Base-by-base conservation (phyloP, 495 filamentous ascomycete species). In the Talaromyces wortmannii region DNA sequence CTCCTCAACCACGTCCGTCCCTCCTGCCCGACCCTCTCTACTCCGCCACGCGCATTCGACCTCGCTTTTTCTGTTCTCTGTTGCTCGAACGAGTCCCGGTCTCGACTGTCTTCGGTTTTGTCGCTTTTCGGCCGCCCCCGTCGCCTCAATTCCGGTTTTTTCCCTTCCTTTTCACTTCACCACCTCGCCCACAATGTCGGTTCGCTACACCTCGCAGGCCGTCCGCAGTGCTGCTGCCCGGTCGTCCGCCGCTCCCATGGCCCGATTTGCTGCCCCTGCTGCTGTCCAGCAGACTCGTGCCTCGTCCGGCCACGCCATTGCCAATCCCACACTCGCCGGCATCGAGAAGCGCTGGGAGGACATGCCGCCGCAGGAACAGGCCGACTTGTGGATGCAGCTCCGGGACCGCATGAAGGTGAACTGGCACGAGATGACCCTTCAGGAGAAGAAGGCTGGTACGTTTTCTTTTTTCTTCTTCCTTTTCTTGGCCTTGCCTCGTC, bases 341-440 rank as follows among this genome's bases (percentile, higher is more conserved):
- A 97, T 98, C 68, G 94, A 98, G 85, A 97, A 96, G 89, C 80
- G 94, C 75, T 98, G 94, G 94, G 94, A 98, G 79, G 81, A 69
- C 55, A 89, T 98, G 89, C 91, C 91, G 40, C 90, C 92, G 55
- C 89, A 95, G 79, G 94, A 98, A 83, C 94, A 98, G 83, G 94
- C 95, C 57, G 94, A 97, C 67, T 76, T 98, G 62, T 98, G 92
- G 92, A 98, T 98, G 94, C 78, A 87, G 63, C 79, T 98, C 69
- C 79, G 94, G 64, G 94, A 98, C 78, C 86, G 94, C 64, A 97
- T 97, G 94, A 97, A 96, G 88, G 84, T 79, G 59, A 89, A 89
- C 73, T 98, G 94, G 94, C 80, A 87, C 65, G 89, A 97, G 63
- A 78, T 98, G 81, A 98, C 94, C 31, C 43, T 92, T 59, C 84